phyloP scores from a whole-genome alignment of 495 filamentous ascomycete species.

The Aspergillus mulundensis region DNA sequence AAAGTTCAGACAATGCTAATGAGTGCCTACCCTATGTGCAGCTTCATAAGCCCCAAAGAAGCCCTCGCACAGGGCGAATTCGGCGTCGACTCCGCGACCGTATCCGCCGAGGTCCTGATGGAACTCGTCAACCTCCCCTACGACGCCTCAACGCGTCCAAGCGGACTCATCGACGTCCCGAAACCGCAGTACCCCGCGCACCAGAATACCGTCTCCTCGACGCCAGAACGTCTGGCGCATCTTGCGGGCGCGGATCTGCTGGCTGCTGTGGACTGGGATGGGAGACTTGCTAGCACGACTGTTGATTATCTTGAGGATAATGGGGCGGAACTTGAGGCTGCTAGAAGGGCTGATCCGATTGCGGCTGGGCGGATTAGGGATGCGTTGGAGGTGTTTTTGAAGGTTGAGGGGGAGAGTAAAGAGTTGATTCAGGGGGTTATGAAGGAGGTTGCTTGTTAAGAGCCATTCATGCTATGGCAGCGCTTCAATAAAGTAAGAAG shows the following conservation, averaged over 20 bases:
- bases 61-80: slow-evolving; percentile 1
- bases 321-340: slow-evolving; percentile 20
- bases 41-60: slow-evolving; percentile 1
- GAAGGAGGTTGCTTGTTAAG: neutral
- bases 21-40: neutral
- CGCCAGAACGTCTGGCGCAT: slow-evolving; percentile 15
- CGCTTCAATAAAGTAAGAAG: too few relatives aligned
- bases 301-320: slow-evolving; percentile 25
- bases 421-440: slow-evolving; percentile 19
- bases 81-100: neutral
- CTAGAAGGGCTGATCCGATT: slow-evolving; percentile 20
- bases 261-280: slow-evolving; percentile 20
- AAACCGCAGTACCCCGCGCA: slow-evolving; percentile 20
- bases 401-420: slow-evolving; percentile 20
- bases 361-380: slow-evolving; percentile 19
- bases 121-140: neutral
- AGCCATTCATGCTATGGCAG: too few relatives aligned
- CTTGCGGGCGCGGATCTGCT: slow-evolving; percentile 19
- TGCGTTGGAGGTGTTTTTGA: slow-evolving; percentile 19
- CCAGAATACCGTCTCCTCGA: neutral
- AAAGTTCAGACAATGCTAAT: too few relatives aligned
- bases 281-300: slow-evolving; percentile 19
- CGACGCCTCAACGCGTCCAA: neutral
- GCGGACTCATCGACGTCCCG: slow-evolving; percentile 6
- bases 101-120: neutral